Evolutionary conservation across 495 filamentous ascomycete species (phyloP).

Genomic region (Apiosordaria backusii): DNA sequence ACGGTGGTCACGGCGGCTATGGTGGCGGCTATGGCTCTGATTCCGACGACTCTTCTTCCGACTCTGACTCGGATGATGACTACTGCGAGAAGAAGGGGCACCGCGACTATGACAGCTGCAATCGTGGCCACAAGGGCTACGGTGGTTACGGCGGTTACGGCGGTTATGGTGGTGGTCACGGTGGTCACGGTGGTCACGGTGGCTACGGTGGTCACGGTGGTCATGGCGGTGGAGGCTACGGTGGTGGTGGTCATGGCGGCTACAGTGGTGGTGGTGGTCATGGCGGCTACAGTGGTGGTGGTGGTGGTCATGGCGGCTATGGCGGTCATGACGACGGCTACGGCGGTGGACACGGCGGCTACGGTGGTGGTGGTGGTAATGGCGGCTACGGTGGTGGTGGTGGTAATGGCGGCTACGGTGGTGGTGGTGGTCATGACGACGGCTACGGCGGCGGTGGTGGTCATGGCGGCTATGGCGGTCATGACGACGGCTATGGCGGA

Average conservation of each 20-base stretch:
- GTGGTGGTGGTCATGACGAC: neutral
- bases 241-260: slow-evolving; percentile 9
- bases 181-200: slow-evolving; percentile 1
- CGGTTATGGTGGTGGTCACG: neutral
- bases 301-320: neutral
- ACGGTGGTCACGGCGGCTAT: neutral
- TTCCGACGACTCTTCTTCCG: slow-evolving; percentile 12
- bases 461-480: neutral
- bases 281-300: no score
- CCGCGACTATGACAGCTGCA: neutral
- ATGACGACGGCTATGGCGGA: neutral
- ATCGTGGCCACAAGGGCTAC: slow-evolving; percentile 2
- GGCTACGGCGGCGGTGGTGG: slow-evolving; percentile 1
- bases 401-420: slow-evolving; percentile 1
- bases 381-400: slow-evolving; percentile 7
- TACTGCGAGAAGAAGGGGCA: neutral
- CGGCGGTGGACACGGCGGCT: slow-evolving; percentile 1
- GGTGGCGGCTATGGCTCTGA: neutral
- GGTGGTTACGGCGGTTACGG: neutral
- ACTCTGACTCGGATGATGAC: slow-evolving; percentile 8
- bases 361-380: neutral
- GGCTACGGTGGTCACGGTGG: neutral
- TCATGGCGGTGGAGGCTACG: slow-evolving; percentile 1
- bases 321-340: neutral
- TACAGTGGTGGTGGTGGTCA: no score